Base-by-base conservation (phyloP, 768 basidiomycete species). In the Lentinula raphanica region DNA sequence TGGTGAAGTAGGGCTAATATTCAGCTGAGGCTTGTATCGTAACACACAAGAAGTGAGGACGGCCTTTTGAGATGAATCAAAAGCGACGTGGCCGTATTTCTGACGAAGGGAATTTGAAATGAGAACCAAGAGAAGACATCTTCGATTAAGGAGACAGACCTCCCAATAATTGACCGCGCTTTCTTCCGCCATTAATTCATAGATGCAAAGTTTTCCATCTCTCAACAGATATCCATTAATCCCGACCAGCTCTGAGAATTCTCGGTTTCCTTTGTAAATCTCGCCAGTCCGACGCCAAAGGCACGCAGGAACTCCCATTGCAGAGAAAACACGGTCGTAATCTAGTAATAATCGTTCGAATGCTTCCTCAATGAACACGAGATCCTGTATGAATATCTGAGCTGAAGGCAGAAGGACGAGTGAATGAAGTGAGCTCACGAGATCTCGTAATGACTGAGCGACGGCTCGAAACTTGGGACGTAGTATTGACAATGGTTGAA, bases 111-210 rank as follows among this genome's bases (percentile, higher is more conserved):
- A 6, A 35, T 23, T 7, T 12, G 45, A 19, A 35, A 31, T 32
- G 42, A 28, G 39, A 6, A 44, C 17, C 23, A 25, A 35, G 32
- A 35, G 32, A 32, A n/a, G 27, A 6, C 15, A 25, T 25, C 23
- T 15, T 39, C 17, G n/a, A n/a, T n/a, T 5, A 17, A 39, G 23
- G 2, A 13, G 35, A 53, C 51, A 42, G 1, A 89, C 93, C 85
- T 98, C 95, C 93, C 94, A 98, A 66, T 97, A 98, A 68, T 95
- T 94, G 40, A 97, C 94, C 2, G 94, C 94, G 1, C 87, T 89
- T 68, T 96, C 94, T 71, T 99, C 96, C 0, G 94, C 90, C 95
- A 99, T 97, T 49, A 98, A 82, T 70, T 98, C 96, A 72, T 97
- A 98, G 58, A 99, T 97, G 66, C 94, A 96, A 23, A 97, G 72